Conservation (phyloP, 2,329 filamentous ascomycete genomes). For the Escovopsis sp. region DNA sequence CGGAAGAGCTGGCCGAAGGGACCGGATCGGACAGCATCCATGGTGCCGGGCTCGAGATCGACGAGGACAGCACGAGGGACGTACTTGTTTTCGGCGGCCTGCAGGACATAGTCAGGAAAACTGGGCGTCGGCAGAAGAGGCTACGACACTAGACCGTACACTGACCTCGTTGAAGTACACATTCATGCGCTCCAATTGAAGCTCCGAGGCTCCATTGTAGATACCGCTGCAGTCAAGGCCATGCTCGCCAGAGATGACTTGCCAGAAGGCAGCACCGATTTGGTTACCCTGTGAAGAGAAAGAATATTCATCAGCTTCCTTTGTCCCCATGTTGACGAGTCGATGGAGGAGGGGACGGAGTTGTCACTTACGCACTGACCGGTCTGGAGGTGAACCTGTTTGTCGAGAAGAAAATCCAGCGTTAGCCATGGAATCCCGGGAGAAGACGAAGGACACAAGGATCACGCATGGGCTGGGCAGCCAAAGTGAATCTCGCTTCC, state of each 20-base stretch:
- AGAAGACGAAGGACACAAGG: neutral
- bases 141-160: neutral
- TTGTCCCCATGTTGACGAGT: too few relatives aligned
- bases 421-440: slow-evolving; percentile 35
- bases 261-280: slow-evolving; percentile 99
- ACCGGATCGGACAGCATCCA: slow-evolving; percentile 96
- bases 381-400: slow-evolving; percentile 97
- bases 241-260: slow-evolving; percentile 79
- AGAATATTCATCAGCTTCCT: too few relatives aligned
- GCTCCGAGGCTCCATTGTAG: slow-evolving; percentile 97
- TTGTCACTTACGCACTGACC: slow-evolving; percentile 76
- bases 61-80: slow-evolving; percentile 98
- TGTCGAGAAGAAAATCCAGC: slow-evolving; percentile 32
- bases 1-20: slow-evolving; percentile 99
- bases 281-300: slow-evolving; percentile 70
- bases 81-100: slow-evolving; percentile 98
- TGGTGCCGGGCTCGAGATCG: slow-evolving; percentile 98
- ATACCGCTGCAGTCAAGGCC: slow-evolving; percentile 95
- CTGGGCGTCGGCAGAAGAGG: neutral
- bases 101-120: slow-evolving; percentile 3
- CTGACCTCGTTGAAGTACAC: slow-evolving; percentile 83
- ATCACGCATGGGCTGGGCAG: too few relatives aligned
- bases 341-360: slow-evolving; percentile 1
- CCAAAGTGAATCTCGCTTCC: neutral
- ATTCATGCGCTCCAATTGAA: slow-evolving; percentile 99